Base-by-base conservation (phyloP, 2,329 filamentous ascomycete genomes). In the Epicoccum nigrum region DNA sequence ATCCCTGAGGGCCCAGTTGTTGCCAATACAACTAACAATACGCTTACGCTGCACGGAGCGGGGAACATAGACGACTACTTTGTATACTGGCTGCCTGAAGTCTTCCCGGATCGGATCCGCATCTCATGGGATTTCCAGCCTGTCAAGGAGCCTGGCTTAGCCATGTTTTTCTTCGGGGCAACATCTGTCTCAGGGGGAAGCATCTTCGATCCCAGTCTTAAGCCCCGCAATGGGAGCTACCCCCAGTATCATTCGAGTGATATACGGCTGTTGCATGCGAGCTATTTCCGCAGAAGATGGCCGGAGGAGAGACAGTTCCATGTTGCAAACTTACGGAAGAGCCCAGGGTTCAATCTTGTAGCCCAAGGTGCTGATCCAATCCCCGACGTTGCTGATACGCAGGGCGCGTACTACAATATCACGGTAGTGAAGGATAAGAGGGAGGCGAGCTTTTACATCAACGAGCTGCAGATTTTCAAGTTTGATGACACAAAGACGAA, bases 151-250 rank as follows among this genome's bases (percentile, higher is more conserved):
- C 68, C 68, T 2, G 68, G 68, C 4, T 60, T 71, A 7, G 68
- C 68, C 32, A 70, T 71, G 64, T 64, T 71, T 56, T 71, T 71
- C 58, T 71, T 71, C 52, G 68, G 65, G 41, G 68, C 67, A 20
- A 57, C 64, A 7, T 59, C 66, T 2, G 54, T 63, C 19, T 53
- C 55, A 20, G 62, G 63, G 12, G 62, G 62, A 27, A 60, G 62
- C 54, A 67, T 70, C 53, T 71, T 71, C 50, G 64, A 67, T 38
- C 53, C 56, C 7, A 45, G 49, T 21, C 54, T 70, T 0, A 54
- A 51, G 35, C 59, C 63, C 7, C 58, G 68, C 9, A 71, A 66
- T 47, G 68, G 58, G 45, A 63, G 66, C 39, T 67, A 63, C 28
- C 55, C 60, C 1, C 60, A 63, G 12, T 63, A 63, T 27, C 60